Conservation (phyloP, 2,329 filamentous ascomycete species). For the Cryphonectria carpinicola region DNA sequence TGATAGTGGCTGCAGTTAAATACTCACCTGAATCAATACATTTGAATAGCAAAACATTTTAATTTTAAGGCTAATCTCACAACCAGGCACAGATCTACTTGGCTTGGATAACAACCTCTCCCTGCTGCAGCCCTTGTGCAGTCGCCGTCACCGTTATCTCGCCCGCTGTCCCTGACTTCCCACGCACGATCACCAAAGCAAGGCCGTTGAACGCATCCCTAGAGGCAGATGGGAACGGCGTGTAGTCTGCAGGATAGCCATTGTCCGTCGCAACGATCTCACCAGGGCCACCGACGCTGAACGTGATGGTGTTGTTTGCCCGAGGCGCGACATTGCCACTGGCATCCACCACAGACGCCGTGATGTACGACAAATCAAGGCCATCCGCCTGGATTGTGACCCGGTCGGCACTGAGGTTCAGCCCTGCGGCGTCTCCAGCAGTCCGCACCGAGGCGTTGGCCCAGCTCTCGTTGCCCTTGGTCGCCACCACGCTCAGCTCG, state of each 20-base stretch:
- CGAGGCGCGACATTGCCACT: conserved; percentile 48
- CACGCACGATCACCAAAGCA: conserved; percentile 45
- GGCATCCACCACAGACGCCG: conserved; percentile 48
- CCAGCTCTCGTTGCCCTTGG: conserved; percentile 52
- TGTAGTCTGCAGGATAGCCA: conserved; percentile 51
- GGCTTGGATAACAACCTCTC: conserved; percentile 7
- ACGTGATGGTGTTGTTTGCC: conserved; percentile 48
- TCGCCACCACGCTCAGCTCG: conserved; percentile 50
- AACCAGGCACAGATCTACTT: neutral
- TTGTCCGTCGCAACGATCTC: conserved; percentile 56
- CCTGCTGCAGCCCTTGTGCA: neutral
- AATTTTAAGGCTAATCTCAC: neutral
- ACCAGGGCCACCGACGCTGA: conserved; percentile 48
- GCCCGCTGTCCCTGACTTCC: conserved; percentile 33
- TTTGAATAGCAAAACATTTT: neutral
- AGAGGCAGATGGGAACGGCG: conserved; percentile 44
- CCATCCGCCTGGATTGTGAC: conserved; percentile 45
- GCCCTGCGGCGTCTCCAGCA: conserved; percentile 42
- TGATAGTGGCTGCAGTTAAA: neutral
- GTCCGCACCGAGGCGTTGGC: conserved; percentile 47
- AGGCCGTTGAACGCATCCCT: conserved; percentile 48
- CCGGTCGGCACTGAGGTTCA: conserved; percentile 48
- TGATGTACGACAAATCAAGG: conserved; percentile 51
- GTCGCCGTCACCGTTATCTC: conserved; percentile 5
- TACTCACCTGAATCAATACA: neutral